Base-by-base conservation (phyloP, 768 basidiomycete species). In the Mycena sanguinolenta region DNA sequence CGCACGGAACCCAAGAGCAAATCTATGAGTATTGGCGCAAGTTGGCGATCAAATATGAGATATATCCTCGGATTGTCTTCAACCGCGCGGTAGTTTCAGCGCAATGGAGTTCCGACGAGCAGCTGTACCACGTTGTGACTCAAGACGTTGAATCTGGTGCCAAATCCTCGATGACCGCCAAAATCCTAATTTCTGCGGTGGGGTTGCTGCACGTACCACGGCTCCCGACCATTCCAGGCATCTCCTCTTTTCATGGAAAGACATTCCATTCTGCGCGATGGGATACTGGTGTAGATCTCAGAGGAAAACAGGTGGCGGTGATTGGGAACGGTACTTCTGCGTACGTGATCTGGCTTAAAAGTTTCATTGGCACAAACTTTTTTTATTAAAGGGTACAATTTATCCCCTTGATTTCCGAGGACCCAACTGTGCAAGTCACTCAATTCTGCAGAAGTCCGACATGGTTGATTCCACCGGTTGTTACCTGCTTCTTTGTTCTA, bases 321-420 rank as follows among this genome's bases (percentile, higher is more conserved):
- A 83, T 91, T 67, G 91, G 90, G 21, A 90, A 89, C 72, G 90
- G 88, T 1, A 83, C 84, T 52, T 87, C 88, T 38, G 88, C 85
- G 84, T 89, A 73, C 52, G 84, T 80, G 27, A 69, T 38, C 19
- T 46, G 9, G 23, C n/a, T 8, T 7, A 36, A 60, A 30, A 8
- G 13, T 32, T 30, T 19, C 4, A 13, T 38, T 10, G 14, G 12
- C 23, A 28, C n/a, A 21, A 17, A 28, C n/a, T 30, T 23, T 57
- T 32, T 7, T 4, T 7, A 62, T 34, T 58, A 38, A 30, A 91
- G 90, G 23, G 88, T 90, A 7, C 91, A 92, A 75, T 84, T 90
- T 53, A 75, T 90, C 21, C 88, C 89, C 19, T 75, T 82, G 67
- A 89, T 90, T 67, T 81, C 88, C n/a, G 75, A 77, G 46, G 87